These are phyloP conservation scores for Xylaria polymorpha DNA, from an alignment of 2,329 filamentous ascomycete species.

Conservation along the genomic window DNA sequence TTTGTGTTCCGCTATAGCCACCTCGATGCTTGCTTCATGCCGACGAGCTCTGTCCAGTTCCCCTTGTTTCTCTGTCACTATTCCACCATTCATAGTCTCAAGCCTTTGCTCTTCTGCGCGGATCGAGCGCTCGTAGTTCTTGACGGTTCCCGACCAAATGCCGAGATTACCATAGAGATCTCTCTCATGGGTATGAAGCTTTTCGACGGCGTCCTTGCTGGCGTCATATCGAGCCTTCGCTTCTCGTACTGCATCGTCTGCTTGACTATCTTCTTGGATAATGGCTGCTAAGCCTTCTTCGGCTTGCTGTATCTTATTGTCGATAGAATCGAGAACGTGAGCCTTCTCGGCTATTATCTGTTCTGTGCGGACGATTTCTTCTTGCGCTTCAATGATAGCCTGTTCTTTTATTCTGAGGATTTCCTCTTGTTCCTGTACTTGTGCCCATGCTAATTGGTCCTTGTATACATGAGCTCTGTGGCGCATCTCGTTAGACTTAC, in stretches of 20 bases:
- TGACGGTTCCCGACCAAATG: constrained; percentile 60
- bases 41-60: constrained; percentile 70
- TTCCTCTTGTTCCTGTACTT: constrained; percentile 81
- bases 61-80: constrained; percentile 69
- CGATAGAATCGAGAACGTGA: constrained; percentile 58
- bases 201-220: constrained; percentile 64
- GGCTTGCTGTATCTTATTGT: constrained; percentile 57
- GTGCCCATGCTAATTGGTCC: constrained; percentile 84
- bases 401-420: constrained; percentile 54
- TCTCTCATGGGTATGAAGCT: constrained; percentile 72
- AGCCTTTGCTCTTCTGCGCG: constrained; percentile 70
- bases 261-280: constrained; percentile 58
- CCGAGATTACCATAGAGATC: constrained; percentile 70
- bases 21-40: constrained; percentile 57
- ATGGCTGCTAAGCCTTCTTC: constrained; percentile 56
- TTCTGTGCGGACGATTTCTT: constrained; percentile 54
- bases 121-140: constrained; percentile 61
- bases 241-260: constrained; percentile 59
- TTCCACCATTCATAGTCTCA: constrained; percentile 75
- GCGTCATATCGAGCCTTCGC: constrained; percentile 65
- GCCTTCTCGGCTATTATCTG: constrained; percentile 59
- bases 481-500: constrained; percentile 74
- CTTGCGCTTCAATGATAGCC: constrained; percentile 45
- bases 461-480: constrained; percentile 68
- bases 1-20: constrained; percentile 44